Evolutionary conservation across 345 rosid genomes (phyloP).

Genomic region (Mercurialis annua): DNA sequence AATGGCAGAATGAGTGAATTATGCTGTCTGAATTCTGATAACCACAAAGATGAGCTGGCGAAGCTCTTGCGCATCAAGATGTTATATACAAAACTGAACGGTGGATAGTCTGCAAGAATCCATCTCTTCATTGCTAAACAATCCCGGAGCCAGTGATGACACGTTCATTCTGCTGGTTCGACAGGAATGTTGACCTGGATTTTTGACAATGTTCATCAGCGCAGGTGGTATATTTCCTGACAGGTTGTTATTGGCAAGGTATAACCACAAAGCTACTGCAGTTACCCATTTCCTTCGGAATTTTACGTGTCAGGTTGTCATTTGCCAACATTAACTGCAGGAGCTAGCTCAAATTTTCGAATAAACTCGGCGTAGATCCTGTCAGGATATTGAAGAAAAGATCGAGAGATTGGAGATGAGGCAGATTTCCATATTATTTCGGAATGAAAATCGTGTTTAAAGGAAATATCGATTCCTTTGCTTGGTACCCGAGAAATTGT

Average conservation of each 20-base stretch:
- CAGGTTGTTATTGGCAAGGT: conserved; percentile 72
- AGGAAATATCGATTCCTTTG: conserved; percentile 64
- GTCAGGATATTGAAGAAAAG: conserved; percentile 68
- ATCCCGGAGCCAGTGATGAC: conserved; percentile 65
- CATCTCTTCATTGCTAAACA: conserved; percentile 80
- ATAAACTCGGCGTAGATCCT: conserved; percentile 59
- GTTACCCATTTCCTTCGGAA: conserved; percentile 69
- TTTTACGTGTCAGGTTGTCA: conserved; percentile 57
- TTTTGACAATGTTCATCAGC: conserved; percentile 52
- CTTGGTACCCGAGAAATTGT: conserved; percentile 50
- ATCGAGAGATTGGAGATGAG: conserved; percentile 69
- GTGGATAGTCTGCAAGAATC: conserved; percentile 93
- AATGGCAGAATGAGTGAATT: conserved; percentile 72
- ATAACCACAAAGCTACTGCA: conserved; percentile 83
- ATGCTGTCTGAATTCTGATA: conserved; percentile 69
- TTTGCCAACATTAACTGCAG: conserved; percentile 92
- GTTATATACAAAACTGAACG: conserved; percentile 66
- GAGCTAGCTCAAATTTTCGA: conserved; percentile 67
- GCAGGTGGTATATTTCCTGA: conserved; percentile 60
- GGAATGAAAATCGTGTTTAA: conserved; percentile 69
- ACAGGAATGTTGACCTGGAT: conserved; percentile 55
- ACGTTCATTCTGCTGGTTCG: conserved; percentile 35
- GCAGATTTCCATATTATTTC: conserved; percentile 56
- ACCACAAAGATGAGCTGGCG: conserved; percentile 66
- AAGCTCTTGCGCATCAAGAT: conserved; percentile 71